Base-by-base conservation (phyloP, 1,284 basidiomycete genomes). In the Apiotrichum sp. region DNA sequence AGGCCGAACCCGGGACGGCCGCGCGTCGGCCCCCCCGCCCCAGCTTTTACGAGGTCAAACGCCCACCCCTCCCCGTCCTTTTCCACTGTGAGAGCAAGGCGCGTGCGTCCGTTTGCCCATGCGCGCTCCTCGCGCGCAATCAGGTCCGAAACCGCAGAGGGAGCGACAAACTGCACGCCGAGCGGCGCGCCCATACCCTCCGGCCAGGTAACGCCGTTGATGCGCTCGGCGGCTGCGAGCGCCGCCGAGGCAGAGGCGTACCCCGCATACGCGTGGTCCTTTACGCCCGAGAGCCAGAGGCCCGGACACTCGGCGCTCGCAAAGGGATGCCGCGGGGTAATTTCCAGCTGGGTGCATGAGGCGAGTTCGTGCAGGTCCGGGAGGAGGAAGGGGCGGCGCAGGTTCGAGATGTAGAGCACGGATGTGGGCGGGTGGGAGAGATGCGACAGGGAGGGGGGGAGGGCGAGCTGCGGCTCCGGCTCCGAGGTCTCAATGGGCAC, bases 351-450 rank as follows among this genome's bases (percentile, higher is more conserved):
- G 10, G 45, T 38, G 10, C 47, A 46, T 5, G 5, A 2, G 5
- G 61, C 44, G 39, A 53, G 47, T 6, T 46, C 47, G 42, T 53
- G 50, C 3, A 58, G 50, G 4, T 53, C 43, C 3, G 66, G 48
- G 8, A 65, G 61, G 3, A 65, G 61, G 7, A 77, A 58, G n/a
- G 76, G 76, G 29, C 76, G 69, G 32, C 68, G 67, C 9, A 78
- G 67, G 56, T 74, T 73, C 22, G 66, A 62, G 50, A 78, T 71
- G 67, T 74, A 76, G 2, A 78, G 48, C 2, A 67, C 62, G 4
- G 56, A 59, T 3, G 69, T 73, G 0, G 74, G 73, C 1, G 71
- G 71, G 55, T 74, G 65, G 7, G 57, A 48, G 29, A 71, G 62
- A 47, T 74, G 72, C 1, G 67, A 53, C 3, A 75, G 58, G 9